Percentiles rank a stretch among this genome's conserved stretches.
Evolutionary conservation across 2,329 filamentous ascomycete species (phyloP).

Genomic region (Zasmidium angulare): DNA sequence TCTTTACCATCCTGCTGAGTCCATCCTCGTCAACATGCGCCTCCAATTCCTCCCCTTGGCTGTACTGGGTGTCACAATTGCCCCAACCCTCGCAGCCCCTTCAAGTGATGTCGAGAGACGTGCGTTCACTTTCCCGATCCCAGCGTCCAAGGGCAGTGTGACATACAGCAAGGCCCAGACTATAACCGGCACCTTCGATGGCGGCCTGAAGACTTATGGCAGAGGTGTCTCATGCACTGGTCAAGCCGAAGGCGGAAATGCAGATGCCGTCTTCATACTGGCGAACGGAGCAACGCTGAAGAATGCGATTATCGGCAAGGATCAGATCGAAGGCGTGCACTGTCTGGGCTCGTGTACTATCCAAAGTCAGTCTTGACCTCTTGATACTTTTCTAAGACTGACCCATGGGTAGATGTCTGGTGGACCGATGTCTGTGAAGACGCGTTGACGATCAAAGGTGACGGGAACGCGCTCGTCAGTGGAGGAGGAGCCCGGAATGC

Average conservation of each 20-base stretch:
- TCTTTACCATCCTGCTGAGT: neutral
- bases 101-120: conserved; percentile 6
- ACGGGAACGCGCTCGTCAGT: conserved; percentile 15
- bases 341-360: conserved; percentile 50
- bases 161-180: conserved; percentile 26
- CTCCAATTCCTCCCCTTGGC: neutral
- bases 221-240: conserved; percentile 10
- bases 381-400: too few species aligned
- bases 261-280: conserved; percentile 53
- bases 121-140: conserved; percentile 35
- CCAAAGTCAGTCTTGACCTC: conserved; percentile 43
- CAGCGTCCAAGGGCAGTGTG: conserved; percentile 30
- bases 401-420: conserved; percentile 37
- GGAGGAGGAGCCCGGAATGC: conserved; percentile 43
- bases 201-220: conserved; percentile 10
- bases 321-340: conserved; percentile 53
- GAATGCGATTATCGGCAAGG: conserved; percentile 55
- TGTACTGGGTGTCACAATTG: neutral
- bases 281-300: conserved; percentile 51
- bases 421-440: conserved; percentile 45
- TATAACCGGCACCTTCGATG: conserved; percentile 13
- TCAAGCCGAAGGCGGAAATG: conserved; percentile 34
- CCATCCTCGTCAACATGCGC: neutral
- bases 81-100: neutral
- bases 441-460: conserved; percentile 29